These are phyloP conservation scores for Aphanoascus verrucosus DNA, from an alignment of 2,329 filamentous ascomycete species.

Conservation along the genomic window DNA sequence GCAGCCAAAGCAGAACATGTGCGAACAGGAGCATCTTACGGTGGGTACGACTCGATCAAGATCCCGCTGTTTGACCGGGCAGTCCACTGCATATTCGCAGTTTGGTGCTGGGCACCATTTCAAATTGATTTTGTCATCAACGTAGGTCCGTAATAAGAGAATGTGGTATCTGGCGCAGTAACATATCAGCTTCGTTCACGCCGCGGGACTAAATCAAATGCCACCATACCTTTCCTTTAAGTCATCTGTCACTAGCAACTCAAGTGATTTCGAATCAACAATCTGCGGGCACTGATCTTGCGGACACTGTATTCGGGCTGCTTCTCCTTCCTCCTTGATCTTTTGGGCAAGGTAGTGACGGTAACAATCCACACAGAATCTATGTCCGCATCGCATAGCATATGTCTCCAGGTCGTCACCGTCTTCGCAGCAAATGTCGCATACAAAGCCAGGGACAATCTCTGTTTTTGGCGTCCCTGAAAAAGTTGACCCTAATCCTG, in stretches of 20 bases:
- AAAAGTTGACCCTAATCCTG: constrained; percentile 63
- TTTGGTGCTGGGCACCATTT: constrained; percentile 99
- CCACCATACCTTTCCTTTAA: constrained; percentile 45
- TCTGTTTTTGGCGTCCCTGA: constrained; percentile 56
- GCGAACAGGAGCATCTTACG: constrained; percentile 72
- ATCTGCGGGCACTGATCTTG: constrained; percentile 78
- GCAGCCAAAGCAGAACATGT: constrained; percentile 93
- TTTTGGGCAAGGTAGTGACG: constrained; percentile 84
- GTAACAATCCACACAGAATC: constrained; percentile 90
- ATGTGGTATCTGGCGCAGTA: constrained; percentile 59
- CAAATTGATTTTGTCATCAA: constrained; percentile 88
- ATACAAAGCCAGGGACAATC: constrained; percentile 64
- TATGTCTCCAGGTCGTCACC: constrained; percentile 66
- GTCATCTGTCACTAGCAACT: constrained; percentile 56
- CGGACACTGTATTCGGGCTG: constrained; percentile 87
- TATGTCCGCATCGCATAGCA: constrained; percentile 87
- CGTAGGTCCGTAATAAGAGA: constrained; percentile 84
- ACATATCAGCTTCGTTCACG: neutral
- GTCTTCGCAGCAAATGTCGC: constrained; percentile 95
- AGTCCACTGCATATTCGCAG: constrained; percentile 86
- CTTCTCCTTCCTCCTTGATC: constrained; percentile 90
- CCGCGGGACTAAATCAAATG: neutral
- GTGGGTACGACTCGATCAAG: constrained; percentile 77
- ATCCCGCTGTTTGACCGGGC: constrained; percentile 76
- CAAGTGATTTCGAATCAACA: constrained; percentile 78